Evolutionary conservation across 805 yeast genomes (phyloP), one percentile per base, ranked within the genome.

Genomic region (Alloascoidea hylecoeti): DNA sequence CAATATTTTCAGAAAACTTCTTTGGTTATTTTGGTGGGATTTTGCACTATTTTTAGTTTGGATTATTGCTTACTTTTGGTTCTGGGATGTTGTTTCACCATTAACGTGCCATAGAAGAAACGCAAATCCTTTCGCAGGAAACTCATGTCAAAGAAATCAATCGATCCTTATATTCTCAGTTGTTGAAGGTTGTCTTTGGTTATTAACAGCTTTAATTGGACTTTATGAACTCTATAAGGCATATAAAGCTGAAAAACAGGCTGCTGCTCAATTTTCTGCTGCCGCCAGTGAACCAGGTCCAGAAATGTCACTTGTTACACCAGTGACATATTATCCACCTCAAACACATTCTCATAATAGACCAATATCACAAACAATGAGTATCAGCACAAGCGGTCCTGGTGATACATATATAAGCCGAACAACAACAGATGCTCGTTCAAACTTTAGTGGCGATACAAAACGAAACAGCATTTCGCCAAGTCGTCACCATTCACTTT

Each of bases 61-160:
- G 43, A 35, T 48, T 15, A 16, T 49, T 12, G 41, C 45, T 15
- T 46, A 47, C 40, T 45, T 43, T 37, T 46, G 53, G 50, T 36
- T 46, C 34, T 42, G 46, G 40, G 41, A 49, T 38, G 42, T 39
- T 35, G 51, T 41, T 35, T 37, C 39, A n/a, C 19, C 30, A 4
- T 5, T 19, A 15, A 51, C 52, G 12, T 50, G 55, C 27, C 41
- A 41, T 4, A 48, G 53, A 51, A 5, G 38, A 3, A 37, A 52
- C 4, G 50, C 50, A 43, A 48, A 50, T 23, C 55, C 55, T 6
- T 50, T 50, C 41, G 51, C 51, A 19, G 38, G 42, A 33, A 39
- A 43, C 34, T 35, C 40, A 15, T 50, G 55, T 35, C 51, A 48
- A 6, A 51, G 50, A 37, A 41, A 43, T 16, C 39, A 53, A 30